Evolutionary conservation across 78 protist species (phyloP), one percentile per base, ranked within the genome.

Genomic region (Salpingoeca rosetta): DNA sequence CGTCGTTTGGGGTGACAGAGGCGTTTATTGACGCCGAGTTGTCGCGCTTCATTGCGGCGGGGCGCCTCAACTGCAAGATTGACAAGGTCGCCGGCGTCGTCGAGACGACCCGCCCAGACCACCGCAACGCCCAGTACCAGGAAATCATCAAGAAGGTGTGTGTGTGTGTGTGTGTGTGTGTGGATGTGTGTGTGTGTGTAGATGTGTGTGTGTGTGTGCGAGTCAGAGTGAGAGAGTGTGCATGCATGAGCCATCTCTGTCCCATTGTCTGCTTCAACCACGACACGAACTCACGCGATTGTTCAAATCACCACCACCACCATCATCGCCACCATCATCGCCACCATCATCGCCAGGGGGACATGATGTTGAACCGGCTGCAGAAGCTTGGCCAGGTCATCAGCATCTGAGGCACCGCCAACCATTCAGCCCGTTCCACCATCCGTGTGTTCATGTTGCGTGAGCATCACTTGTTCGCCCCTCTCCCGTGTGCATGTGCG

Each of bases 301-400:
- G 31, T 51, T 51, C 65, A 51, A 51, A 7, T 51, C 65, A 51
- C 65, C 31, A 22, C 31, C 65, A 17, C 65, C 17, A 22, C 17
- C 31, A 84, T 92, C 85, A n/a, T n/a, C n/a, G n/a, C n/a, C n/a
- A n/a, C n/a, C n/a, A n/a, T n/a, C n/a, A n/a, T n/a, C n/a, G n/a
- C n/a, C n/a, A n/a, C n/a, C n/a, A n/a, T 51, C 65, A 17, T 51
- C 90, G 93, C 91, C 92, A 93, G 77, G 97, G 99, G 40, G 99
- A 97, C 51, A 82, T 88, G 57, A 92, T 97, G 41, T 94, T 96
- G 85, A 95, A 94, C 86, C 90, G 98, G 42, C 57, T 97, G 37
- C 98, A 96, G 86, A 95, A 95, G 88, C 92, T 97, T 80, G 84
- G 97, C 39, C 93, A 97, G 11, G 97, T 95, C 87, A 92, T 93